phyloP scores from a whole-genome alignment of 805 yeast species.

The Metschnikowia proteae region DNA sequence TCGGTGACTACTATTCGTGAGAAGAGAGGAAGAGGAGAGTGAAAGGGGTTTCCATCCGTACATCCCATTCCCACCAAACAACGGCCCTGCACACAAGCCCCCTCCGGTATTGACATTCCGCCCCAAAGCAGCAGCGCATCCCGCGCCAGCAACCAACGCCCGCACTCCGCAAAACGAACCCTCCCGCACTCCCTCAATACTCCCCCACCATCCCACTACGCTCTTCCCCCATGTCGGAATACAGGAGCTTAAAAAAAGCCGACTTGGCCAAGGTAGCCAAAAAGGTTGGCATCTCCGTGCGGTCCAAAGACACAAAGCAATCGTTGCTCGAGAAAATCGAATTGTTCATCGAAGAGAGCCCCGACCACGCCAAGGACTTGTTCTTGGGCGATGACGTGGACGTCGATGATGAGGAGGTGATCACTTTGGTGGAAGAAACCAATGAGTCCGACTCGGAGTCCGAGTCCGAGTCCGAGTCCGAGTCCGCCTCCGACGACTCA shows the following conservation, averaged over 20 bases:
- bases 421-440: constrained; percentile 33
- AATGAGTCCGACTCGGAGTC: constrained; percentile 21
- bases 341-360: constrained; percentile 24
- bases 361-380: constrained; percentile 23
- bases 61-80: no score
- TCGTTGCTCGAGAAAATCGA: constrained; percentile 38
- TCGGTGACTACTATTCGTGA: no score
- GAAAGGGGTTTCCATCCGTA: no score
- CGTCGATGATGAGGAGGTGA: constrained; percentile 31
- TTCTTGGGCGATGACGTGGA: constrained; percentile 20
- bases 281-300: constrained; percentile 32
- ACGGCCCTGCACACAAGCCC: not conserved
- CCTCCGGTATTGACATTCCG: not conserved
- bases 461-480: constrained; percentile 19
- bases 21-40: no score
- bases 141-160: constrained; percentile 4
- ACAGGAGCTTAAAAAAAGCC: constrained; percentile 35
- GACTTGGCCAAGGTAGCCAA: constrained; percentile 35
- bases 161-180: constrained; percentile 16
- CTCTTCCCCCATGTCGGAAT: constrained; percentile 29
- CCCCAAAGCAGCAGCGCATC: constrained; percentile 1
- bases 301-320: constrained; percentile 41
- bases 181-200: not conserved
- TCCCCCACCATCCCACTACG: not conserved
- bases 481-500: not conserved